Conservation (phyloP, 805 yeast species). For the Pichia californica region DNA sequence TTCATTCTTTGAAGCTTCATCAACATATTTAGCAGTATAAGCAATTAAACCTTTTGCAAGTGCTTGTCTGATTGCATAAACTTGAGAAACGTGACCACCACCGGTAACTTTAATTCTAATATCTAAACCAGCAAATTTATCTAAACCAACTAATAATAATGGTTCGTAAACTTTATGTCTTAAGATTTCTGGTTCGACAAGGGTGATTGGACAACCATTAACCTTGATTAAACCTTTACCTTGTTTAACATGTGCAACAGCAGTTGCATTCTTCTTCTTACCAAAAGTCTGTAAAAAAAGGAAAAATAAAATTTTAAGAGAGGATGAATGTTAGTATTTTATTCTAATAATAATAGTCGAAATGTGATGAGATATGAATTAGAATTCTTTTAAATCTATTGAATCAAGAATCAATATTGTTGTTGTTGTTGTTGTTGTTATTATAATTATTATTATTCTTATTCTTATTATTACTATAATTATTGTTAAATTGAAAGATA, state of each 20-base stretch:
- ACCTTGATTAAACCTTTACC: constrained; percentile 99
- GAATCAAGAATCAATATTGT: not conserved
- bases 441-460: too few species aligned
- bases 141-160: constrained; percentile 94
- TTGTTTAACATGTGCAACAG: constrained; percentile 99
- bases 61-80: constrained; percentile 99
- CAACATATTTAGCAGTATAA: constrained; percentile 98
- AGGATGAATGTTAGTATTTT: constrained; percentile 17
- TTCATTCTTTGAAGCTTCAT: constrained; percentile 99
- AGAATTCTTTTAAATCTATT: not conserved
- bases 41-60: constrained; percentile 99
- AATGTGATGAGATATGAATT: too few species aligned
- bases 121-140: constrained; percentile 97
- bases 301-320: not conserved
- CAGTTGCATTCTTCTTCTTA: constrained; percentile 99
- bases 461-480: too few species aligned
- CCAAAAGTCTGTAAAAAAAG: constrained; percentile 80
- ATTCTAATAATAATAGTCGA: too few species aligned
- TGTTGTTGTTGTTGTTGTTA: too few species aligned
- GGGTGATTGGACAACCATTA: constrained; percentile 98
- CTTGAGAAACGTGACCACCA: constrained; percentile 99
- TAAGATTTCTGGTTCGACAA: constrained; percentile 97
- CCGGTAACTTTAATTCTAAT: constrained; percentile 99
- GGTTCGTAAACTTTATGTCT: constrained; percentile 99
- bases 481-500: too few species aligned